A percentile compares a stretch with the other conserved stretches of the same genome.
Evolutionary conservation across 1,284 basidiomycete genomes (phyloP).

Genomic region (Tylopilus sp.): DNA sequence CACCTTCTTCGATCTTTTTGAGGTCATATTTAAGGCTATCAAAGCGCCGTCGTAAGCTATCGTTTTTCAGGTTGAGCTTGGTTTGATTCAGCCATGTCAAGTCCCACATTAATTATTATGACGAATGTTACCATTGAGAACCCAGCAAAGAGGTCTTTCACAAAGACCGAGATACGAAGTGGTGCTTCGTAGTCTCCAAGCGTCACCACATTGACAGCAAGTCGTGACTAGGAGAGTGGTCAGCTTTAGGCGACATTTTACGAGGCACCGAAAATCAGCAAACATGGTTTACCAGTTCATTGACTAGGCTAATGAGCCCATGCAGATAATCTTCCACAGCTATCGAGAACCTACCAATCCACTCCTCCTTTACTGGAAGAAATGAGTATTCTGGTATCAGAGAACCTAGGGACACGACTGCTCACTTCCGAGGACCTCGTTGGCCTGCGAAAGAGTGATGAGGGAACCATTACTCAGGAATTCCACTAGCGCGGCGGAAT

Average conservation of each 20-base stretch:
- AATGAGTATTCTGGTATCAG: constrained; percentile 6
- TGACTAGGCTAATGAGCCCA: constrained; percentile 72
- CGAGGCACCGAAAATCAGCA: background rate
- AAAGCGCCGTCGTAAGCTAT: constrained; percentile 69
- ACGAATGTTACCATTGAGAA: constrained; percentile 64
- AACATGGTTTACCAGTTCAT: constrained; percentile 61
- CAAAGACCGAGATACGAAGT: constrained; percentile 72
- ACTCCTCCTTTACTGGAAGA: constrained; percentile 54
- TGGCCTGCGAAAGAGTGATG: constrained; percentile 51
- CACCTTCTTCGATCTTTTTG: constrained; percentile 87
- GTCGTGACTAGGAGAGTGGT: constrained; percentile 53
- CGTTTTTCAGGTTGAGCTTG: constrained; percentile 87
- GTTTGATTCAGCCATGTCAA: constrained; percentile 11
- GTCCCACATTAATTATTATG: constrained; percentile 2
- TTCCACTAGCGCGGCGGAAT: constrained; percentile 58
- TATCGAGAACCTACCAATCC: constrained; percentile 62
- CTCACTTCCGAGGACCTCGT: constrained; percentile 63
- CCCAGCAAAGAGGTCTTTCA: constrained; percentile 76
- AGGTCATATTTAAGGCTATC: constrained; percentile 83
- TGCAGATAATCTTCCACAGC: constrained; percentile 83
- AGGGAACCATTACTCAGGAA: constrained; percentile 61
- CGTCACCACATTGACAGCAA: constrained; percentile 79
- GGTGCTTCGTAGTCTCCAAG: constrained; percentile 78
- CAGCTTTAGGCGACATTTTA: constrained; percentile 3
- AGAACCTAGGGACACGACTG: constrained; percentile 10